phyloP scores from a whole-genome alignment of 148 eudicot species.

The Vaccinium vitisidaea region DNA sequence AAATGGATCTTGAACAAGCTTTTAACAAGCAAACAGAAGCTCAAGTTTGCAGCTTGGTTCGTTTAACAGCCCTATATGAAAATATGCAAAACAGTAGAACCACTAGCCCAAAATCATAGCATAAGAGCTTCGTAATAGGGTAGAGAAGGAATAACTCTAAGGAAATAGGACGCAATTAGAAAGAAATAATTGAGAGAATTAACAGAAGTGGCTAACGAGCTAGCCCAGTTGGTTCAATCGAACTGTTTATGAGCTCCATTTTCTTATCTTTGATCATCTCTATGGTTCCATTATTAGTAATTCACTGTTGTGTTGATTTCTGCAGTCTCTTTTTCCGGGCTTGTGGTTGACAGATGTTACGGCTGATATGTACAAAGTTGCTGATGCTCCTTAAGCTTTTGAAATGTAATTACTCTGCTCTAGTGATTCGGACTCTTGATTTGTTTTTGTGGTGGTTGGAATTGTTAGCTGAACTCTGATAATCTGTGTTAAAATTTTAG shows the following conservation, averaged over 20 bases:
- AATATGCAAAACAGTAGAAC: neutral
- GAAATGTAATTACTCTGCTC: slow-evolving; percentile 23
- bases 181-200: neutral
- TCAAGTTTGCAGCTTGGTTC: neutral
- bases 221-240: neutral
- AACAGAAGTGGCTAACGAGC: neutral
- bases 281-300: neutral
- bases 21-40: neutral
- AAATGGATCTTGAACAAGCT: neutral
- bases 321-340: slow-evolving; percentile 51
- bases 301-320: slow-evolving; percentile 26
- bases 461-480: neutral
- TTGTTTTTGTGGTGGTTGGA: neutral
- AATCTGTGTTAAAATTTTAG: slow-evolving; percentile 8
- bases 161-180: neutral
- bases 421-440: neutral
- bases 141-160: neutral
- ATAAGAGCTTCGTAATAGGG: neutral
- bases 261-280: neutral
- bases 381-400: slow-evolving; percentile 28
- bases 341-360: slow-evolving; percentile 46
- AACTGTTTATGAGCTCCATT: neutral
- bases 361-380: slow-evolving; percentile 45
- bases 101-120: neutral
- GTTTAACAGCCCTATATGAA: neutral